Evolutionary conservation across 352 stramenopile genomes (phyloP).

Genomic region (Phytophthora boehmeriae): DNA sequence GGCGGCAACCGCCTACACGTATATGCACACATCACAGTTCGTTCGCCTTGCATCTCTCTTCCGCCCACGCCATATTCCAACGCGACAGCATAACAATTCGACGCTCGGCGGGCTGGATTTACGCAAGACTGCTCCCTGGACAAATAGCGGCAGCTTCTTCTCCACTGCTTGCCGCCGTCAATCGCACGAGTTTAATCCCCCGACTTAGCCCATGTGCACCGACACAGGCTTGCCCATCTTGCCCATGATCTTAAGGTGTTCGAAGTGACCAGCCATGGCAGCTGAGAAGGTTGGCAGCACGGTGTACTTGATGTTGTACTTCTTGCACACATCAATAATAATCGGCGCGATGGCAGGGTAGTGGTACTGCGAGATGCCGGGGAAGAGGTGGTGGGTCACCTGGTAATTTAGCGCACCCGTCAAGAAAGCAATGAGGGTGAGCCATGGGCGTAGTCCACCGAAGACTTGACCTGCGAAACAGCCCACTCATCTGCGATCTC

Average conservation of each 20-base stretch:
- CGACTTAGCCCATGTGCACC: conserved; percentile 88
- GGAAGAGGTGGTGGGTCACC: conserved; percentile 94
- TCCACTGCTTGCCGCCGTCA: not conserved
- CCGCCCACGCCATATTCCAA: not conserved
- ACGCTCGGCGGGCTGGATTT: not conserved
- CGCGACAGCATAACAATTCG: conserved; percentile 1
- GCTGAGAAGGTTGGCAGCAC: conserved; percentile 83
- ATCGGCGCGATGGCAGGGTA: conserved; percentile 93
- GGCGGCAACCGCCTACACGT: conserved; percentile 12
- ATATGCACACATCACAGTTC: conserved; percentile 22
- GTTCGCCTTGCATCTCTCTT: not conserved
- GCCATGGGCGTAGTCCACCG: conserved; percentile 92
- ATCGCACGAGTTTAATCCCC: not conserved
- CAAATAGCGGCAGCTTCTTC: conserved; percentile 4
- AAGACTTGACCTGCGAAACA: conserved; percentile 93
- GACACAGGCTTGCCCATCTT: conserved; percentile 74
- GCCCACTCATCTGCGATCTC: conserved; percentile 92
- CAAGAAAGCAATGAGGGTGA: conserved; percentile 92
- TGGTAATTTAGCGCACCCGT: conserved; percentile 97
- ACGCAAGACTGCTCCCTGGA: not conserved
- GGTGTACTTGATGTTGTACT: conserved; percentile 94
- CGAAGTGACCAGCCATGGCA: conserved; percentile 85
- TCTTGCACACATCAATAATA: conserved; percentile 92
- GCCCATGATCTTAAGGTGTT: conserved; percentile 92
- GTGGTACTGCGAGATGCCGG: conserved; percentile 93